Conservation (phyloP, 192 early-diverging fungal genomes). For the Entomortierella beljakovae region DNA sequence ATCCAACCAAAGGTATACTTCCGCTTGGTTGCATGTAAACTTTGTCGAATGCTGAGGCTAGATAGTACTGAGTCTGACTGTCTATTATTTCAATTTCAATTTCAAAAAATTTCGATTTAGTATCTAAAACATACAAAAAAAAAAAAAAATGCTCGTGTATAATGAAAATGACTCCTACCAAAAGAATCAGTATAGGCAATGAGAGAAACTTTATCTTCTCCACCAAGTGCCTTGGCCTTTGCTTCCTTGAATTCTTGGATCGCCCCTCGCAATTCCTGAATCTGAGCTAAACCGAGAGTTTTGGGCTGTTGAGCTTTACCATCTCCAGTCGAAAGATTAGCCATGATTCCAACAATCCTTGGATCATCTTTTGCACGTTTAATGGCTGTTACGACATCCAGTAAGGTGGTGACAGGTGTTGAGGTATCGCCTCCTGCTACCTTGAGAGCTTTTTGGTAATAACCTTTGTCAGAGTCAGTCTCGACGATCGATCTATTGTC, state of each 20-base stretch:
- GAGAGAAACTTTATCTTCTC: constrained; percentile 58
- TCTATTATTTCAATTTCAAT: constrained; percentile 36
- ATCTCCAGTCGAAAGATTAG: constrained; percentile 50
- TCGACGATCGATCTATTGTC: constrained; percentile 49
- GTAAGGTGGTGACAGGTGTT: constrained; percentile 38
- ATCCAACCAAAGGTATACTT: constrained; percentile 67
- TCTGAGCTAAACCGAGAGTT: constrained; percentile 63
- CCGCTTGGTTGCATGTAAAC: constrained; percentile 72
- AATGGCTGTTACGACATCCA: constrained; percentile 56
- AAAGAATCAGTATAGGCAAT: constrained; percentile 77
- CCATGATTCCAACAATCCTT: constrained; percentile 59
- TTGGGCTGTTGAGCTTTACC: constrained; percentile 15
- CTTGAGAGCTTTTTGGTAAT: constrained; percentile 30
- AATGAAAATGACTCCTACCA: constrained; percentile 31
- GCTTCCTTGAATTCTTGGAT: constrained; percentile 61
- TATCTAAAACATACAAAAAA: background rate
- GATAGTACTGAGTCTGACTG: constrained; percentile 71
- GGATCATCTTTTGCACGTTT: constrained; percentile 64
- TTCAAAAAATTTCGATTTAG: background rate
- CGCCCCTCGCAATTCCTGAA: constrained; percentile 71
- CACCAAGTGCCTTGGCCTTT: constrained; percentile 61
- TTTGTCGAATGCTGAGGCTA: constrained; percentile 74
- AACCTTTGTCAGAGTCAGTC: constrained; percentile 42
- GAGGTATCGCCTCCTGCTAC: constrained; percentile 38
- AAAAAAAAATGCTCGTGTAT: background rate